Base-by-base conservation (phyloP, 1,139 yeast species). In the Dujonia santamariae region DNA sequence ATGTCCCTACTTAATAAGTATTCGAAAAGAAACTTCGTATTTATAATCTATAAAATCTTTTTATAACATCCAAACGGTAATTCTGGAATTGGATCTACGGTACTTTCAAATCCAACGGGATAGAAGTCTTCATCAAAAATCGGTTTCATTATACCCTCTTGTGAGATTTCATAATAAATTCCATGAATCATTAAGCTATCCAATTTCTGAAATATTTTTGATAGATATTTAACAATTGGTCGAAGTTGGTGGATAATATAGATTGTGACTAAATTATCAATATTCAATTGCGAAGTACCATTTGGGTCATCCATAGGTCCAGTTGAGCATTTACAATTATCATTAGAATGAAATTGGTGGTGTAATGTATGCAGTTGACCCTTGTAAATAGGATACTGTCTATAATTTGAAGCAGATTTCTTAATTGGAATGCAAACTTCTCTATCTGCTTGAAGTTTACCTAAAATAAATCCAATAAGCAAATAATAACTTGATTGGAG, bases 301-400 rank as follows among this genome's bases (percentile, higher is more conserved):
- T 43, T 31, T 6, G 61, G 59, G 35, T 61, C 67, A 22, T 48
- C 37, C 21, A 14, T 9, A 9, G 30, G 30, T n/a, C 11, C 18
- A 13, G 21, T n/a, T 13, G 14, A 17, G 38, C 70, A 63, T 7
- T 39, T 31, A 42, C 69, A 63, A 8, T 16, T 16, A 3, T 19
- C 31, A 5, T 34, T 36, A 11, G 18, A 25, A 41, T 64, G 71
- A 40, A 60, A 63, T 27, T 57, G 60, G 19, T 45, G 43, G 42
- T 64, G 71, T 17, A 65, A 48, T 0, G 64, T 58, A 41, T 63
- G 65, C 4, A 68, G 67, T 35, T 57, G 57, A 4, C 72, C 72
- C 40, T 60, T 61, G 38, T 57, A 60, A 15, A 65, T 55, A 2
- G 70, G 70, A 37, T 64, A 64, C 24, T 51, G 44, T 14, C 43